Percentiles rank a stretch among this genome's conserved stretches.
Evolutionary conservation across 2,329 filamentous ascomycete genomes (phyloP).

Genomic region (Chrysosporium keratinophilum): DNA sequence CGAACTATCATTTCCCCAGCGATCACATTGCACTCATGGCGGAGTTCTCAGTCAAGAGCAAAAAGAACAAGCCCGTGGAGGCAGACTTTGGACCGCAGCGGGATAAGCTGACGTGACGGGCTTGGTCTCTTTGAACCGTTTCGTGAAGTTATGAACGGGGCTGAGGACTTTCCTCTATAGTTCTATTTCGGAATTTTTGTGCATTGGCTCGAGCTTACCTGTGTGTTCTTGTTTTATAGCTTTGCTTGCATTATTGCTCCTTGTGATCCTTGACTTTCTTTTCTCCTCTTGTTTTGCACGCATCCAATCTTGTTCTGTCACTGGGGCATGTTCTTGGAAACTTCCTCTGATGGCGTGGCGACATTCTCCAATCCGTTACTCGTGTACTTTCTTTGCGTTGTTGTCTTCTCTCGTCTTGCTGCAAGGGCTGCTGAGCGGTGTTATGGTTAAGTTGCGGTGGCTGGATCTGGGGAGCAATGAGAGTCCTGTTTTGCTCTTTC

Average conservation of each 20-base stretch:
- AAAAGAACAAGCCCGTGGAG: slow-evolving; percentile 65
- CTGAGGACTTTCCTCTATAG: slow-evolving; percentile 19
- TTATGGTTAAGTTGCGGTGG: slow-evolving; percentile 14
- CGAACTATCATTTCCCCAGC: slow-evolving; percentile 87
- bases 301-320: slow-evolving; percentile 13
- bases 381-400: slow-evolving; percentile 15
- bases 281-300: slow-evolving; percentile 14
- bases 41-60: slow-evolving; percentile 78
- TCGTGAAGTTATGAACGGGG: slow-evolving; percentile 31
- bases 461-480: slow-evolving; percentile 15
- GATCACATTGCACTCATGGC: slow-evolving; percentile 85
- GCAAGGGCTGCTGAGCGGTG: slow-evolving; percentile 13
- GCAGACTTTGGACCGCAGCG: slow-evolving; percentile 50
- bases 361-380: slow-evolving; percentile 1
- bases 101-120: slow-evolving; percentile 19
- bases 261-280: slow-evolving; percentile 11
- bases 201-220: slow-evolving; percentile 18
- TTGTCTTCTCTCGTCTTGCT: slow-evolving; percentile 15
- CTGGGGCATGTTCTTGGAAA: slow-evolving; percentile 23
- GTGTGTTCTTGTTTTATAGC: slow-evolving; percentile 12
- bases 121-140: slow-evolving; percentile 26
- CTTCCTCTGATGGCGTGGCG: slow-evolving; percentile 23
- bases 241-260: slow-evolving; percentile 24
- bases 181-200: slow-evolving; percentile 34
- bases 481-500: slow-evolving; percentile 15